Percentiles rank a stretch among this genome's conserved stretches.
Evolutionary conservation across 768 basidiomycete species (phyloP).

Genomic region (Boletus reticulatus): DNA sequence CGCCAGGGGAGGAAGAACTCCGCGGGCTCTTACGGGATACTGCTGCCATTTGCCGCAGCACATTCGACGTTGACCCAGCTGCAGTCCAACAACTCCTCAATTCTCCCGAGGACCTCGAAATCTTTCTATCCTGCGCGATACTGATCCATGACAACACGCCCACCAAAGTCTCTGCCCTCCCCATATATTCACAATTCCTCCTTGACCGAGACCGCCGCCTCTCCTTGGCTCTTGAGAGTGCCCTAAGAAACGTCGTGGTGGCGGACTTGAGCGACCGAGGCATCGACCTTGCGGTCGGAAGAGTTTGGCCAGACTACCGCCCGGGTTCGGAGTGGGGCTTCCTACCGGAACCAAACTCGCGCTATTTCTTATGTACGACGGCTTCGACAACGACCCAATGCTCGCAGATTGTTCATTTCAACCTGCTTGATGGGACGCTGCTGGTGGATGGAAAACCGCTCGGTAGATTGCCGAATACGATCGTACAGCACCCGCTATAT

Average conservation of each 20-base stretch:
- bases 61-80: slow-evolving; percentile 24
- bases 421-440: slow-evolving; percentile 35
- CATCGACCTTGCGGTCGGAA: slow-evolving; percentile 13
- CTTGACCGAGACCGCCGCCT: slow-evolving; percentile 31
- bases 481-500: slow-evolving; percentile 24
- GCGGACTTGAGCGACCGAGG: not conserved
- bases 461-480: slow-evolving; percentile 36
- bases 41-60: slow-evolving; percentile 20
- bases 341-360: slow-evolving; percentile 2
- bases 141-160: slow-evolving; percentile 30
- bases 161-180: not conserved
- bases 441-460: slow-evolving; percentile 25
- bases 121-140: slow-evolving; percentile 34
- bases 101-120: slow-evolving; percentile 23
- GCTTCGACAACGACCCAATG: not conserved
- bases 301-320: slow-evolving; percentile 32
- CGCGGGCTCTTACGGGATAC: slow-evolving; percentile 11
- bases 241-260: slow-evolving; percentile 9
- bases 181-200: slow-evolving; percentile 10
- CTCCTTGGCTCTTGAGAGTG: slow-evolving; percentile 27
- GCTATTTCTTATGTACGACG: slow-evolving; percentile 21
- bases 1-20: not conserved
- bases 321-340: slow-evolving; percentile 24
- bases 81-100: slow-evolving; percentile 6
- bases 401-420: slow-evolving; percentile 35